Evolutionary conservation across 768 basidiomycete species (phyloP), one percentile per base, ranked within the genome.

Genomic region (Sutorius australiensis): DNA sequence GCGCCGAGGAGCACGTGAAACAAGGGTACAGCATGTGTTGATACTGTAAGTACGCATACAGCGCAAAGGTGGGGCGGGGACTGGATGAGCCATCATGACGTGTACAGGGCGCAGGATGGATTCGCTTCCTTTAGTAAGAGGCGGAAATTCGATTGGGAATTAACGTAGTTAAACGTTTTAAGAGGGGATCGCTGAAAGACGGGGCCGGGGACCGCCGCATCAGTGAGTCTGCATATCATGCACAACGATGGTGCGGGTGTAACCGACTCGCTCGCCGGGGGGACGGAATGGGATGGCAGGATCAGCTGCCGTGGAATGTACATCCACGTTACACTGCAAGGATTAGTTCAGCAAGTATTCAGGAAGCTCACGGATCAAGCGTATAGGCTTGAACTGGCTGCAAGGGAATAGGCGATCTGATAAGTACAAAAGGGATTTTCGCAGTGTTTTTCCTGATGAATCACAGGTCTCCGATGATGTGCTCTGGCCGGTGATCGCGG

Each of bases 131-230:
- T 60, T 54, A 39, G 65, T 65, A 60, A 58, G 53, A 60, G 37
- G 51, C 56, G 53, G 58, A 57, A 36, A 62, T 53, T 56, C 55
- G 60, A 67, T 66, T 63, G 55, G 21, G 51, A 67, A 63, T 69
- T 67, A 70, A 51, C 57, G 53, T 69, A 54, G 61, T 67, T 66
- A 68, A 53, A 58, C 68, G 59, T 67, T 67, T 68, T 59, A 47
- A 48, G 61, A 66, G 51, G 38, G 28, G 58, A 58, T 63, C 56
- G 51, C 54, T 66, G 32, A 38, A 27, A 34, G 46, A 56, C 58
- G 60, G 64, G 53, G 16, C 57, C 56, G 57, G 56, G 31, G 32
- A 0, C 30, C 16, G 24, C 24, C 24, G 24, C 4, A 36, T 50
- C 48, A 48, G 42, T 13, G 27, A 37, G 31, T 24, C 5, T 13